Conservation (phyloP, 179 eudicot species). For the Carnegiea gigantea region DNA sequence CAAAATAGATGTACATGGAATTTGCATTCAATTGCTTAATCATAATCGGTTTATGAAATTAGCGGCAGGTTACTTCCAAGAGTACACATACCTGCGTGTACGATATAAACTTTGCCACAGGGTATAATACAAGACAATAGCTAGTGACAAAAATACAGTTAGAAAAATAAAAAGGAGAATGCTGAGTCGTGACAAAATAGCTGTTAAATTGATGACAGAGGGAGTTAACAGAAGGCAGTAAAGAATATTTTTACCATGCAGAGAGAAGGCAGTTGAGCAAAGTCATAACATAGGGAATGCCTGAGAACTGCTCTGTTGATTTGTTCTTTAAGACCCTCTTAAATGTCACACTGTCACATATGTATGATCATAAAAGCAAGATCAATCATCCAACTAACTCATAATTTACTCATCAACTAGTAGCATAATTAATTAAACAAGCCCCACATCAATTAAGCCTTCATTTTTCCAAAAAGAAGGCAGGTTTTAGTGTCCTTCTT, state of each 20-base stretch:
- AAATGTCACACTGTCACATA: slow-evolving; percentile 62
- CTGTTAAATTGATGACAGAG: too few relatives aligned
- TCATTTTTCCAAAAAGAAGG: neutral
- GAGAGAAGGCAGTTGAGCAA: slow-evolving; percentile 87
- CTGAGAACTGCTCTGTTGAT: slow-evolving; percentile 81
- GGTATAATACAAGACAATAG: too few relatives aligned
- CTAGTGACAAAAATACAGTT: too few relatives aligned
- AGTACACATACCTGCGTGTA: too few relatives aligned
- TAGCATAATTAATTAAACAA: neutral
- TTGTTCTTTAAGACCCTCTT: slow-evolving; percentile 66
- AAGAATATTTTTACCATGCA: slow-evolving; percentile 53
- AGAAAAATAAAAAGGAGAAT: too few relatives aligned
- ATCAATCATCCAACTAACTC: slow-evolving; percentile 7
- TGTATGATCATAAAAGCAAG: slow-evolving; percentile 3
- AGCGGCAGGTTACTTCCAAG: neutral
- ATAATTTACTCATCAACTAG: neutral
- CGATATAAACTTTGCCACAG: too few relatives aligned
- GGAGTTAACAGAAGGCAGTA: too few relatives aligned
- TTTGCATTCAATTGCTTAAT: too few relatives aligned
- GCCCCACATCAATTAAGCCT: slow-evolving; percentile 8
- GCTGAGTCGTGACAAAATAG: too few relatives aligned
- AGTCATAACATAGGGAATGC: slow-evolving; percentile 82
- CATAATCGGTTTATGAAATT: too few relatives aligned
- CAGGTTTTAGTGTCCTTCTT: neutral
- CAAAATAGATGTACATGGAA: too few relatives aligned